These are phyloP conservation scores for Vitis riparia DNA, from an alignment of 164 flowering plant species.

Conservation along the genomic window DNA sequence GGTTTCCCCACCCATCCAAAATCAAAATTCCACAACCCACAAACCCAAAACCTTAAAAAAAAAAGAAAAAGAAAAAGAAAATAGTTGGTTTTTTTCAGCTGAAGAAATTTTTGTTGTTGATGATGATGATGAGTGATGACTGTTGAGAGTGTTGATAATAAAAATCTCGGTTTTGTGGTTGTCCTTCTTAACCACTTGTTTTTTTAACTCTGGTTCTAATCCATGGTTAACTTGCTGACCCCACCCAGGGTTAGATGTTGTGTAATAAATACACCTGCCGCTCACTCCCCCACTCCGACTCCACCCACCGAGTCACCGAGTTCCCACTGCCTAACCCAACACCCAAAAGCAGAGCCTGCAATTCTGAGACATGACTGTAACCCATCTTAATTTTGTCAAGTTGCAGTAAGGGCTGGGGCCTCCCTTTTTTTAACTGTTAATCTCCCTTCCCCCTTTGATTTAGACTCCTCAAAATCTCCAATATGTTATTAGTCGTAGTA, in stretches of 20 bases:
- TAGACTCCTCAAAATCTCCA: too few relatives aligned
- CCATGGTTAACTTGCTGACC: constrained; percentile 35
- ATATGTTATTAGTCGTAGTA: too few relatives aligned
- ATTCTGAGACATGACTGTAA: constrained; percentile 14
- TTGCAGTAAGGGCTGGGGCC: constrained; percentile 18
- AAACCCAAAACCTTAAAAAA: too few relatives aligned
- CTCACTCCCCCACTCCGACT: too few relatives aligned
- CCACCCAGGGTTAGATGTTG: constrained; percentile 22
- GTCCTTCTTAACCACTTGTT: constrained; percentile 43
- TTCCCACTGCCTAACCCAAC: neutral
- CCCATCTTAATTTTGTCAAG: constrained; percentile 24
- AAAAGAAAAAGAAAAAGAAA: too few relatives aligned
- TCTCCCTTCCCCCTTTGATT: neutral
- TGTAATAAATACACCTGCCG: constrained; percentile 16
- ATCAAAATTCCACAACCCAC: too few relatives aligned
- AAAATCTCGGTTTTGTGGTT: constrained; percentile 43
- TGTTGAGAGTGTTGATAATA: constrained; percentile 46
- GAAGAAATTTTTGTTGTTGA: neutral
- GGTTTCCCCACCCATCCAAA: too few relatives aligned
- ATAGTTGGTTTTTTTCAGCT: too few relatives aligned
- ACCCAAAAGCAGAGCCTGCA: constrained; percentile 7
- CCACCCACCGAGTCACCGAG: too few relatives aligned
- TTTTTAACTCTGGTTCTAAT: constrained; percentile 44
- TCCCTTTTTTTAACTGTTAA: constrained; percentile 3
- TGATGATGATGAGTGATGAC: constrained; percentile 29